These are phyloP conservation scores for Trifolium pratense DNA, from an alignment of 306 rosid species.

Conservation along the genomic window DNA sequence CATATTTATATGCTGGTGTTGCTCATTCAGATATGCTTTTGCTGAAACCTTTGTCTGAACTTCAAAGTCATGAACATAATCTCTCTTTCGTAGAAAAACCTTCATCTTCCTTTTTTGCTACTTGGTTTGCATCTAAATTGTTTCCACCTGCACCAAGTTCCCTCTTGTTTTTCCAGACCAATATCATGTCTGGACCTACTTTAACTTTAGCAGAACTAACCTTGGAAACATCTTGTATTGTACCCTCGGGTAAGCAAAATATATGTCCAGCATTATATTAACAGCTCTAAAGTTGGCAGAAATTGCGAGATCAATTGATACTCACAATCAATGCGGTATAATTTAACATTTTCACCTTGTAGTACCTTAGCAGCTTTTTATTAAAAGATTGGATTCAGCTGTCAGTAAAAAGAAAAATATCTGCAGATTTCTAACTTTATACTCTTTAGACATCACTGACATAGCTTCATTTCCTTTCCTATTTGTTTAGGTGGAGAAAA, in stretches of 20 bases:
- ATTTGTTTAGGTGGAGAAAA: slow-evolving; percentile 71
- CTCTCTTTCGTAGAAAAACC: not conserved
- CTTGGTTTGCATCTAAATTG: slow-evolving; percentile 2
- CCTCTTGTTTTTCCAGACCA: slow-evolving; percentile 5
- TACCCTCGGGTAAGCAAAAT: slow-evolving; percentile 1
- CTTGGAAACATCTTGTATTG: not conserved
- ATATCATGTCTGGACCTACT: not conserved
- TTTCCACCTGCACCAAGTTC: slow-evolving; percentile 24
- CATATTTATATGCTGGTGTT: slow-evolving; percentile 17
- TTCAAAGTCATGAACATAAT: slow-evolving; percentile 5
- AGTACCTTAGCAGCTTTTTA: not conserved
- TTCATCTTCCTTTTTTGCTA: not conserved
- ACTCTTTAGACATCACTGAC: slow-evolving; percentile 5
- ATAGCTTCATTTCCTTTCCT: slow-evolving; percentile 35
- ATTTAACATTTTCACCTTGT: slow-evolving; percentile 18
- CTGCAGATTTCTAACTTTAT: slow-evolving; percentile 11
- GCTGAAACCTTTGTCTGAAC: slow-evolving; percentile 1
- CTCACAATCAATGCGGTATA: not conserved
- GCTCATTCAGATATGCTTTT: slow-evolving; percentile 1
- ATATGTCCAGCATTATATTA: not conserved
- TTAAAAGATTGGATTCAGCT: slow-evolving; percentile 3
- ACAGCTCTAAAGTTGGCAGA: slow-evolving; percentile 25
- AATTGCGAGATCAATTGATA: slow-evolving; percentile 18
- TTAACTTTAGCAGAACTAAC: not conserved
- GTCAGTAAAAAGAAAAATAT: slow-evolving; percentile 12